Percentiles rank a stretch among this genome's conserved stretches.
These are phyloP conservation scores for Cladorrhinum samala DNA, from an alignment of 495 filamentous ascomycete genomes.

Conservation along the genomic window DNA sequence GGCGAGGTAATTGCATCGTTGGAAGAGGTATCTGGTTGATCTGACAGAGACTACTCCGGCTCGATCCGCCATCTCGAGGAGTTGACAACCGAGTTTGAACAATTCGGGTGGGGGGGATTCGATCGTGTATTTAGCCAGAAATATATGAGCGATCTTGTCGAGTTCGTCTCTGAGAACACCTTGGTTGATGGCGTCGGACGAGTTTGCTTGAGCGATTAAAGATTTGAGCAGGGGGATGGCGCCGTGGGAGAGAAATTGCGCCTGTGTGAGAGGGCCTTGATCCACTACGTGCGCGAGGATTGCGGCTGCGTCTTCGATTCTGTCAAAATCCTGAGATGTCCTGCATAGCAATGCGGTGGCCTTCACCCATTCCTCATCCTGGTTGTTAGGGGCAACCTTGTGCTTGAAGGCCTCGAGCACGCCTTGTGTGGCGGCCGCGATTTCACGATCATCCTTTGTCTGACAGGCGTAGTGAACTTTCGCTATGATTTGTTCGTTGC, in stretches of 20 bases:
- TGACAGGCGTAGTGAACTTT: conserved; percentile 14
- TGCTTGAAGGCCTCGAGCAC: conserved; percentile 19
- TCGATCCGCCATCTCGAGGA: conserved; percentile 25
- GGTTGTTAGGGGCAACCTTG: conserved; percentile 14
- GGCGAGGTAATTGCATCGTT: conserved; percentile 18
- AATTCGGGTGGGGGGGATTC: not conserved
- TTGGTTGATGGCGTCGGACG: not conserved
- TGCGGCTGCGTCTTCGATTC: conserved; percentile 25
- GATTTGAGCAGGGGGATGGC: conserved; percentile 29
- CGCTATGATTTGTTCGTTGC: conserved; percentile 10
- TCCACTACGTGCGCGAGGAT: conserved; percentile 25
- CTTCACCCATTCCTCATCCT: conserved; percentile 24
- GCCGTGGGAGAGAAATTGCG: conserved; percentile 26
- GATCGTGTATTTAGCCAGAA: conserved; percentile 26
- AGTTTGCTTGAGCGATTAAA: conserved; percentile 17
- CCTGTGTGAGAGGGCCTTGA: conserved; percentile 28
- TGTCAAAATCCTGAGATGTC: conserved; percentile 23
- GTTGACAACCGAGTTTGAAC: conserved; percentile 22
- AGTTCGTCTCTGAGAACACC: conserved; percentile 7
- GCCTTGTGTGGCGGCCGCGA: conserved; percentile 19
- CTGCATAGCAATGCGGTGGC: conserved; percentile 33
- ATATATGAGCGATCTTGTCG: conserved; percentile 27
- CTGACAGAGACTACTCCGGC: conserved; percentile 13
- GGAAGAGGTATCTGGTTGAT: conserved; percentile 22
- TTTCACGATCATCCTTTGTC: conserved; percentile 11